Base-by-base conservation (phyloP, 371 early-diverging fungal genomes). In the Nosema muscidifuracis region DNA sequence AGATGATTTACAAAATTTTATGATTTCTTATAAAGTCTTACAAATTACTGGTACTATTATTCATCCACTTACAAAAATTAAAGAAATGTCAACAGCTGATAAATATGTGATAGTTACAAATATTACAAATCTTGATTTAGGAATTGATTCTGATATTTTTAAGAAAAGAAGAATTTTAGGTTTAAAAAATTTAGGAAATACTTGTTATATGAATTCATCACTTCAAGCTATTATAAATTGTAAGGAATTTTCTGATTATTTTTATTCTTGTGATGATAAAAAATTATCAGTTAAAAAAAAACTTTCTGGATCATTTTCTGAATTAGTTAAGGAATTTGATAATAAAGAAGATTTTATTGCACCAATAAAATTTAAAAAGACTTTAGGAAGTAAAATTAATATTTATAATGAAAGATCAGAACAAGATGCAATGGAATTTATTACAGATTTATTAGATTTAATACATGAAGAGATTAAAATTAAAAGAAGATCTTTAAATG, bases 161-260 rank as follows among this genome's bases (percentile, higher is more conserved):
- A 65, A 36, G 58, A 57, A 26, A 34, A 31, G 51, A 20, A 31
- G 28, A 3, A 28, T 33, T 10, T 69, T 73, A 33, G 91, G 91
- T 4, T 83, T 90, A 33, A 74, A 71, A 26, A 91, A 91, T 71
- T 81, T 90, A 22, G 96, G 97, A 18, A 96, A 97, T 83, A 97
- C 96, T 0, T 97, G 98, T 82, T 97, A 93, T 77, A 89, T 95
- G 91, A 96, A 94, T 81, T 87, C 94, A 0, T 89, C 93, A 0
- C 79, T 97, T n/a, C 97, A 97, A 81, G 92, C 93, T 70, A 84
- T 97, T 18, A 86, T 89, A 26, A 88, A 86, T 0, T 88, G 94
- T 38, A 90, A 91, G 0, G 92, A 93, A 80, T 85, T 97, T 31
- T 85, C 86, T 57, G 58, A 57, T 20, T 89, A 86, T 77, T 86